phyloP scores from a whole-genome alignment of 192 early-diverging fungal species.

The Coemansia sp. region DNA sequence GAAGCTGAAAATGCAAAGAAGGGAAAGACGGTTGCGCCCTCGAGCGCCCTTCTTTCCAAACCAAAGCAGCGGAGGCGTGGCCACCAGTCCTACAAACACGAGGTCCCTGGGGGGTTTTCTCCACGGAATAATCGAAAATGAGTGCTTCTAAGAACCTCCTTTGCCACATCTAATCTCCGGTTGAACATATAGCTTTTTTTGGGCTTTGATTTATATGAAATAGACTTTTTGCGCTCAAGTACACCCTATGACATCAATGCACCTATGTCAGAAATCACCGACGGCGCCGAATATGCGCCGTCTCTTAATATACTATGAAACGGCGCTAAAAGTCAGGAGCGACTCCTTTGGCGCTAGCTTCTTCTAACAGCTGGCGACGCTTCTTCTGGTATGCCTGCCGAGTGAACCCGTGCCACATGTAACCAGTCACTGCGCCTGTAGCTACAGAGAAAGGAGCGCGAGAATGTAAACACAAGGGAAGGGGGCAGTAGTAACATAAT shows the following conservation, averaged over 20 bases:
- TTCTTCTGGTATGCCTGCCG: conserved; percentile 52
- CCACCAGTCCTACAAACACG: conserved; percentile 1
- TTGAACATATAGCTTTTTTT: neutral
- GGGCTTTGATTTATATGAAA: neutral
- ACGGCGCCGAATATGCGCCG: neutral
- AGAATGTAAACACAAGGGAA: conserved; percentile 7
- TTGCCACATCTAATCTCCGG: neutral
- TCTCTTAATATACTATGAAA: neutral
- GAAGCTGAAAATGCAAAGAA: neutral
- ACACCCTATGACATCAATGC: neutral
- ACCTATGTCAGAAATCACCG: neutral
- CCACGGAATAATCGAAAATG: neutral
- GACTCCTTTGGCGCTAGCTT: conserved; percentile 30
- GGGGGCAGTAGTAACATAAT: conserved; percentile 3
- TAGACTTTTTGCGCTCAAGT: neutral
- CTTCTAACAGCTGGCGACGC: conserved; percentile 37
- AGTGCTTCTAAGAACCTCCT: too few relatives aligned
- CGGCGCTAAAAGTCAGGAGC: conserved; percentile 18
- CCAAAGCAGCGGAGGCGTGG: neutral
- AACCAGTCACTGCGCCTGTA: conserved; percentile 48
- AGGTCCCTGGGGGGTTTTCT: neutral
- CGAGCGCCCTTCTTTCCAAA: conserved; percentile 3
- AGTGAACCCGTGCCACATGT: conserved; percentile 56
- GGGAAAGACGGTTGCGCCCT: neutral
- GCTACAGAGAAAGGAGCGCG: conserved; percentile 20